Evolutionary conservation across 2,329 filamentous ascomycete species (phyloP).

Genomic region (Ascochyta clinopodiicola): DNA sequence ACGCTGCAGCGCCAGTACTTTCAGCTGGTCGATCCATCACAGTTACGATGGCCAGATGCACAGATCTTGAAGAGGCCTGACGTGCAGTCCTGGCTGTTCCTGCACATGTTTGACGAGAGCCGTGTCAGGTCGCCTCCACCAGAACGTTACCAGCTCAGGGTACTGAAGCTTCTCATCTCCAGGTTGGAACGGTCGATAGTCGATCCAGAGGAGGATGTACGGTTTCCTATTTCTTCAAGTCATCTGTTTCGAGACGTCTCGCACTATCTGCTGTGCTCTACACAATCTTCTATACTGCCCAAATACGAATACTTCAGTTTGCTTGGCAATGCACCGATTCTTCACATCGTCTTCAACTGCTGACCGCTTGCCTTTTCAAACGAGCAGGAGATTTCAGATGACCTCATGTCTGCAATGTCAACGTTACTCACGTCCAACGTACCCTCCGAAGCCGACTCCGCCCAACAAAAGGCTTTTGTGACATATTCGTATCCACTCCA

Average conservation of each 20-base stretch:
- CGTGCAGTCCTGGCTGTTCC: slow-evolving; percentile 72
- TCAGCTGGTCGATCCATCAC: slow-evolving; percentile 70
- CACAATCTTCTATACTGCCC: background rate
- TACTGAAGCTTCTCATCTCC: slow-evolving; percentile 75
- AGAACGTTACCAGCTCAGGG: slow-evolving; percentile 70
- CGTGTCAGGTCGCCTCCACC: slow-evolving; percentile 66
- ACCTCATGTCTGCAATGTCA: slow-evolving; percentile 74
- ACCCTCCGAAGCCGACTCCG: slow-evolving; percentile 68
- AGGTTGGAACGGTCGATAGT: slow-evolving; percentile 76
- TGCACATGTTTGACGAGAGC: slow-evolving; percentile 68
- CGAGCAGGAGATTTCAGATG: slow-evolving; percentile 79
- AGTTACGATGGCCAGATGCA: slow-evolving; percentile 68
- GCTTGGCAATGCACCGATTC: background rate
- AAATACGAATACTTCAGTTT: slow-evolving; percentile 1
- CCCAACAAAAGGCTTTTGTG: slow-evolving; percentile 76
- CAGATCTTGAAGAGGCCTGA: slow-evolving; percentile 63
- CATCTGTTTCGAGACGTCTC: slow-evolving; percentile 4
- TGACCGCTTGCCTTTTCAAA: slow-evolving; percentile 30
- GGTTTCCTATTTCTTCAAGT: slow-evolving; percentile 49
- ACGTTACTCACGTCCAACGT: slow-evolving; percentile 68
- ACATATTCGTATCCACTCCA: slow-evolving; percentile 64
- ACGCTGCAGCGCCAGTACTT: slow-evolving; percentile 77
- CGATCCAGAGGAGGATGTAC: slow-evolving; percentile 88
- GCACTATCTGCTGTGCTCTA: background rate
- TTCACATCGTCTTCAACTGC: slow-evolving; percentile 19